Conservation (phyloP, 768 basidiomycete genomes). For the Russula vinacea region DNA sequence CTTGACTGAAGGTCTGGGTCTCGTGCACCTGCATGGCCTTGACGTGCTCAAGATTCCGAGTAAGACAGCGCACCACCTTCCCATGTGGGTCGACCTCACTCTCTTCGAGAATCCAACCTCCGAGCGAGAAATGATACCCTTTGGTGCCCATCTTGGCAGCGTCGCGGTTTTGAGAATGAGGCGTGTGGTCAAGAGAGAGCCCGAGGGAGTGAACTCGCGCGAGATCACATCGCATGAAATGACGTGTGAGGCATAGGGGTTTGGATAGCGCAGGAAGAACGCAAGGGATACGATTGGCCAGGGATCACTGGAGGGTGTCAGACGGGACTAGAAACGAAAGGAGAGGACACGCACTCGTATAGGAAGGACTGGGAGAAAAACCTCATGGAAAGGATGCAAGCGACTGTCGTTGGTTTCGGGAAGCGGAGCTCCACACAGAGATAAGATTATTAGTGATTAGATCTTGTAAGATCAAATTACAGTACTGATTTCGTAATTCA, state of each 20-base stretch:
- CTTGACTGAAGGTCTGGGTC: conserved; percentile 65
- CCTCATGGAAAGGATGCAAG: conserved; percentile 47
- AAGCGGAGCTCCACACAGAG: background rate
- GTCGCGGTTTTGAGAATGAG: conserved; percentile 90
- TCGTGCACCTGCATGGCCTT: conserved; percentile 94
- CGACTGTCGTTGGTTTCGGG: conserved; percentile 25
- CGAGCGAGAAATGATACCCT: conserved; percentile 74
- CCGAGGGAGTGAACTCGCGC: conserved; percentile 66
- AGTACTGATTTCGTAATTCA: conserved; percentile 9
- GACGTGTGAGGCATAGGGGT: conserved; percentile 91
- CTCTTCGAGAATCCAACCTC: conserved; percentile 96
- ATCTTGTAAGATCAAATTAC: background rate
- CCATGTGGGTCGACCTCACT: conserved; percentile 87
- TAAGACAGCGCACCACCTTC: conserved; percentile 70
- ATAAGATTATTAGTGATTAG: conserved; percentile 18
- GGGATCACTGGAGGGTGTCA: conserved; percentile 62
- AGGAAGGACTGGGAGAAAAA: conserved; percentile 55
- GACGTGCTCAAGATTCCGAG: conserved; percentile 89
- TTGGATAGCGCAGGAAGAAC: conserved; percentile 93
- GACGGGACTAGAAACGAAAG: conserved; percentile 8
- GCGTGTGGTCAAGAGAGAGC: conserved; percentile 79
- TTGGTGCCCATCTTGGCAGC: conserved; percentile 89
- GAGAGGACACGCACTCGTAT: conserved; percentile 47
- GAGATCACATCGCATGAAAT: conserved; percentile 94
- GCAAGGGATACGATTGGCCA: conserved; percentile 91